Conservation (phyloP, 345 rosid genomes). For the Anacardium occidentale region DNA sequence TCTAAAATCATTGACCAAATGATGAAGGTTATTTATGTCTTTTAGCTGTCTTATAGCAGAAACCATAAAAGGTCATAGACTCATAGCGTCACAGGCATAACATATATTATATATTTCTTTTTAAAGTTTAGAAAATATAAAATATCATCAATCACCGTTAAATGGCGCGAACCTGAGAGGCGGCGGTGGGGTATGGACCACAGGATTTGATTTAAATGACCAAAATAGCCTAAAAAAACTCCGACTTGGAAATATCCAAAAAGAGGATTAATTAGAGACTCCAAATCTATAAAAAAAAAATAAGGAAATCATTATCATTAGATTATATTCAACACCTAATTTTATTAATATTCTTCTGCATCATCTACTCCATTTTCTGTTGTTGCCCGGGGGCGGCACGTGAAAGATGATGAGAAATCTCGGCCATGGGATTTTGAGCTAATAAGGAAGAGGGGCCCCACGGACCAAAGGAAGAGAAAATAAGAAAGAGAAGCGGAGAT, state of each 20-base stretch:
- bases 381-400: slow-evolving; percentile 7
- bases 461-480: slow-evolving; percentile 1
- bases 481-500: neutral
- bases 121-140: neutral
- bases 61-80: too few relatives aligned
- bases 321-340: too few relatives aligned
- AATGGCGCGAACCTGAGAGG: slow-evolving; percentile 36
- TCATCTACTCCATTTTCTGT: too few relatives aligned
- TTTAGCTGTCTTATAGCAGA: neutral
- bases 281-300: too few relatives aligned
- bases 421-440: slow-evolving; percentile 23
- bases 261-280: too few relatives aligned
- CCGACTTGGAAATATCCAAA: too few relatives aligned
- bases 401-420: slow-evolving; percentile 12
- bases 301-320: too few relatives aligned
- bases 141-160: slow-evolving; percentile 33
- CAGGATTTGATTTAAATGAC: slow-evolving; percentile 31
- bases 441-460: slow-evolving; percentile 5
- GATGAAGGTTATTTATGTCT: slow-evolving; percentile 28
- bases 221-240: slow-evolving; percentile 3
- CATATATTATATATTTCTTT: too few relatives aligned
- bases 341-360: too few relatives aligned
- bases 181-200: slow-evolving; percentile 29
- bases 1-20: neutral
- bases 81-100: neutral